Evolutionary conservation across 75 land plant species (phyloP).

Genomic region (Pinus tabuliformis): DNA sequence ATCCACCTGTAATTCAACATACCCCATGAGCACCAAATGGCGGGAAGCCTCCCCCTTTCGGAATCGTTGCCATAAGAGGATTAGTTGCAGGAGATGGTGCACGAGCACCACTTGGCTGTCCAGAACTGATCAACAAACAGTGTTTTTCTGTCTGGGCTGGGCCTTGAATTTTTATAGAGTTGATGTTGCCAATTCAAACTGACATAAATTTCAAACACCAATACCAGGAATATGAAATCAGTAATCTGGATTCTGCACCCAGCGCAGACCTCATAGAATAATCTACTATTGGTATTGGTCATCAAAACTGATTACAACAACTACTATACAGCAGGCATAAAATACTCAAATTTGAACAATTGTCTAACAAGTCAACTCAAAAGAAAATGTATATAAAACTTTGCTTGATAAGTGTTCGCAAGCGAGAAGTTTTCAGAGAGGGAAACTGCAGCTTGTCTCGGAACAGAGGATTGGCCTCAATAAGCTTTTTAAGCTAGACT

Average conservation of each 20-base stretch:
- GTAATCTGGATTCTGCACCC: too few relatives aligned
- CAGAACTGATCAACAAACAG: slow-evolving; percentile 81
- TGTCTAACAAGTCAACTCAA: background rate
- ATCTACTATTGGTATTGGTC: too few relatives aligned
- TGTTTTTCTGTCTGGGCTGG: too few relatives aligned
- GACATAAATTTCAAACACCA: slow-evolving; percentile 1
- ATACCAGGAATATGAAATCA: too few relatives aligned
- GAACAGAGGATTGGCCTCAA: slow-evolving; percentile 80
- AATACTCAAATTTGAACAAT: background rate
- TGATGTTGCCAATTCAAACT: slow-evolving; percentile 97
- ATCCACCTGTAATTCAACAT: slow-evolving; percentile 7
- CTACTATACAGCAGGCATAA: background rate
- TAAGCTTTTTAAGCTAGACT: slow-evolving; percentile 71
- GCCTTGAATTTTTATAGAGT: slow-evolving; percentile 44
- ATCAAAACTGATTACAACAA: background rate
- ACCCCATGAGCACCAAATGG: slow-evolving; percentile 66
- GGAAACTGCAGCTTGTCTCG: slow-evolving; percentile 83
- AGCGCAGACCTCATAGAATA: too few relatives aligned
- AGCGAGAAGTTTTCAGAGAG: slow-evolving; percentile 53
- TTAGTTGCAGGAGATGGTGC: slow-evolving; percentile 74
- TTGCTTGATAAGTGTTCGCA: slow-evolving; percentile 78
- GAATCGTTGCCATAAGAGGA: slow-evolving; percentile 52
- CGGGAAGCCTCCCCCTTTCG: slow-evolving; percentile 59
- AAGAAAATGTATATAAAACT: slow-evolving; percentile 31
- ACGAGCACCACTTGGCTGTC: slow-evolving; percentile 81